Base-by-base conservation (phyloP, 1,284 basidiomycete genomes). In the Pterulicium gracile region DNA sequence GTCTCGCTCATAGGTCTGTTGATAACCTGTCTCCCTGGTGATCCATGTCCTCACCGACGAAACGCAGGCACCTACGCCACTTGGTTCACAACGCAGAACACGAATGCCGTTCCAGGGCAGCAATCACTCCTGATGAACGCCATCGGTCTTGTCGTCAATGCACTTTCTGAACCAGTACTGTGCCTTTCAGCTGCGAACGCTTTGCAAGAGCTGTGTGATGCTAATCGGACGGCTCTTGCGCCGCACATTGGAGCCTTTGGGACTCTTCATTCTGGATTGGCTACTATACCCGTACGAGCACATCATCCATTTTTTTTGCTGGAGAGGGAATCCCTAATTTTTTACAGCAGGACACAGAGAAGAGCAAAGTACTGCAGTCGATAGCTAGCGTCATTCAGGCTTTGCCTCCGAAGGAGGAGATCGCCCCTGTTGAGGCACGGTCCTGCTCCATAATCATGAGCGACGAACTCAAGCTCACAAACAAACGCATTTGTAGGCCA, bases 371-470 rank as follows among this genome's bases (percentile, higher is more conserved):
- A 0, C 67, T 94, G 44, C 87, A 94, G 59, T 88, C 83, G 0
- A 92, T 95, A 48, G 81, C 88, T 1, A 92, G 88, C 50, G 88
- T 95, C 1, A 87, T 94, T 40, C 88, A 94, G 56, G 91, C 90
- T 0, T 60, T 95, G 44, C 79, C 84, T 0, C 80, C 88, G 0
- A 64, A 67, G 17, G 81, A 90, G 44, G 86, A 79, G 46, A 80
- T 93, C 20, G 72, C 79, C 1, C 84, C 88, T 0, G 71, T 92
- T n/a, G 79, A 88, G 61, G 84, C 84, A 43, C 48, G 66, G 57
- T 15, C 3, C 32, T 4, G 24, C 32, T 15, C 19, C 20, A 13
- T 22, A 3, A 15, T 15, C 15, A 24, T 34, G 7, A 10, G 18
- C 21, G 7, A 24, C 36, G 22, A 42, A 7, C 21, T 45, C 41